Base-by-base conservation (phyloP, 2,329 filamentous ascomycete genomes). In the Pseudogymnoascus sp. region DNA sequence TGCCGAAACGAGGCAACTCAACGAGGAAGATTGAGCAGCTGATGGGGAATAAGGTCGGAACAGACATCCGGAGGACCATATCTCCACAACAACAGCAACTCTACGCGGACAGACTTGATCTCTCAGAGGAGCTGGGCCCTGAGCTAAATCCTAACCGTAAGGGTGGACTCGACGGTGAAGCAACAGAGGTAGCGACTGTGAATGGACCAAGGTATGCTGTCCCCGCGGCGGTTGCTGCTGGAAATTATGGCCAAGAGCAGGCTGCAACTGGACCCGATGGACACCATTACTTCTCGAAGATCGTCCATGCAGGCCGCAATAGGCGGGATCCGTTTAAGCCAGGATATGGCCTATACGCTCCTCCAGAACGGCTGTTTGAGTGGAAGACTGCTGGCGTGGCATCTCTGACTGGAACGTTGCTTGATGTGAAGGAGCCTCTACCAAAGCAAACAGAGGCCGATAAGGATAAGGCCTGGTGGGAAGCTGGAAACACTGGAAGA, bases 401-500 rank as follows among this genome's bases (percentile, higher is more conserved):
- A 35, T 82, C 80, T 6, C 76, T 91, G 3, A 78, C 79, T 0
- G 81, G 82, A 1, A 72, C 78, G 1, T 75, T 89, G 60, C 79
- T 91, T 31, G 78, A 80, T 63, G 74, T 77, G 7, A 73, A 76
- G 5, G 31, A 35, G 16, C 44, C 44, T 28, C 44, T 50, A 14
- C 18, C 42, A 12, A 69, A 68, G 7, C 63, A 68, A 37, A 65
- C 66, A n/a, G 71, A 73, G 62, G 61, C 66, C 7, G 83, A 85
- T 44, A 81, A 77, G 65, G 79, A 79, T 65, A 82, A 82, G 67
- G 78, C 89, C 1, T 95, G 91, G 91, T 94, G 91, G 91, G 91
- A 95, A 71, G 79, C 80, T 61, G 78, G 75, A 31, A 77, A 76
- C 63, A 80, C 75, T 18, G 73, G 74, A 1, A 76, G 78, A 59